Conservation (phyloP, 257 asterid genomes). For the Solanum boliviense region DNA sequence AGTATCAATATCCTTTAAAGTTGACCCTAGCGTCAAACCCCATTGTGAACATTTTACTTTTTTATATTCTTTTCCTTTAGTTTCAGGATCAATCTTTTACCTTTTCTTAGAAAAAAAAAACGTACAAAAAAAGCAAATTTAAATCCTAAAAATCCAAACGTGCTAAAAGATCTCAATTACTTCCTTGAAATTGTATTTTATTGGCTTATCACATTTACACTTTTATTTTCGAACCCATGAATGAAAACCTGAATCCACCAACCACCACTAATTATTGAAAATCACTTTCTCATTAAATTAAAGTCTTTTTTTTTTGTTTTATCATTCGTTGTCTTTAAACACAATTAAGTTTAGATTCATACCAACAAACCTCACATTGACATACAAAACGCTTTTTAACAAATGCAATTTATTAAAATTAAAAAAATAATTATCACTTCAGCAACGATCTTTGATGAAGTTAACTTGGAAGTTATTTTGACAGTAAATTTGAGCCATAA, state of each 20-base stretch:
- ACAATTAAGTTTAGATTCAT: not conserved
- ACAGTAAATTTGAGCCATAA: not conserved
- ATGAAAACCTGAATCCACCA: too few relatives aligned
- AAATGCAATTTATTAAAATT: not conserved
- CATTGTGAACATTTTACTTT: too few relatives aligned
- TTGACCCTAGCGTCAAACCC: not conserved
- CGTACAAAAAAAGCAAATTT: fast-evolving
- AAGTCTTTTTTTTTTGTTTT: not conserved
- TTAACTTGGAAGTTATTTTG: not conserved
- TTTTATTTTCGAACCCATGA: too few relatives aligned
- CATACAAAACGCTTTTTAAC: too few relatives aligned
- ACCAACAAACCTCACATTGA: not conserved
- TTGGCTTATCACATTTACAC: too few relatives aligned
- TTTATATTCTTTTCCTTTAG: too few relatives aligned
- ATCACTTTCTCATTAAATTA: not conserved
- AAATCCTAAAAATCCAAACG: fast-evolving
- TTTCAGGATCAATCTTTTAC: not conserved
- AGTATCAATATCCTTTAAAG: too few relatives aligned
- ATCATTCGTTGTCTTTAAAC: too few relatives aligned
- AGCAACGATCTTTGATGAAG: too few relatives aligned
- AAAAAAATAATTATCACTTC: not conserved
- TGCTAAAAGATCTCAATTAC: not conserved
- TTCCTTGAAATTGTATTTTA: not conserved
- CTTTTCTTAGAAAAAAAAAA: too few relatives aligned
- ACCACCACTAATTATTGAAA: not conserved